These are phyloP conservation scores for Mortierella sp. DNA, from an alignment of 371 early-diverging fungal species.

Conservation along the genomic window DNA sequence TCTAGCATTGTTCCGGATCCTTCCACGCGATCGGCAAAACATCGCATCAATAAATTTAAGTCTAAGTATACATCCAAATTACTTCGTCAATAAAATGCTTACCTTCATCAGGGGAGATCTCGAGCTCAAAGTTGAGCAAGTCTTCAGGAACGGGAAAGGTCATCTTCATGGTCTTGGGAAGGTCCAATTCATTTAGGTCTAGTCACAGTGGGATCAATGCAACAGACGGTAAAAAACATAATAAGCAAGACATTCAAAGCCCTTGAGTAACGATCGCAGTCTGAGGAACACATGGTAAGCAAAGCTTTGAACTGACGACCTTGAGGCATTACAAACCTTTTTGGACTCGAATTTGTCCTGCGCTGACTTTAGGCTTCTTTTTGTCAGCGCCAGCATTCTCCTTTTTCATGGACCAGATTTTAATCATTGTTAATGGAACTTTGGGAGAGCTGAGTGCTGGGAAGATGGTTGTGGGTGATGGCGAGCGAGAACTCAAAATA, in stretches of 20 bases:
- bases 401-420: slow-evolving; percentile 91
- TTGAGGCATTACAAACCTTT: slow-evolving; percentile 68
- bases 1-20: neutral
- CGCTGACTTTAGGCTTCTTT: slow-evolving; percentile 86
- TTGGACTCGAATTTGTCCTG: slow-evolving; percentile 92
- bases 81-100: too few species aligned
- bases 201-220: slow-evolving; percentile 1
- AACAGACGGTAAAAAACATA: too few species aligned
- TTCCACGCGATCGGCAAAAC: neutral
- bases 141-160: slow-evolving; percentile 85
- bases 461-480: neutral
- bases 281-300: too few species aligned
- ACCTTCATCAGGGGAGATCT: slow-evolving; percentile 94
- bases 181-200: slow-evolving; percentile 90
- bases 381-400: slow-evolving; percentile 78
- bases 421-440: slow-evolving; percentile 69
- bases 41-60: too few species aligned
- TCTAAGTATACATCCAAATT: too few species aligned
- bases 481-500: neutral
- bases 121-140: slow-evolving; percentile 85
- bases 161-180: slow-evolving; percentile 84
- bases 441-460: neutral
- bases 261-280: too few species aligned
- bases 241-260: neutral
- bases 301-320: neutral